Conservation (phyloP, 2,329 filamentous ascomycete genomes). For the Orbilia blumenaviensis region DNA sequence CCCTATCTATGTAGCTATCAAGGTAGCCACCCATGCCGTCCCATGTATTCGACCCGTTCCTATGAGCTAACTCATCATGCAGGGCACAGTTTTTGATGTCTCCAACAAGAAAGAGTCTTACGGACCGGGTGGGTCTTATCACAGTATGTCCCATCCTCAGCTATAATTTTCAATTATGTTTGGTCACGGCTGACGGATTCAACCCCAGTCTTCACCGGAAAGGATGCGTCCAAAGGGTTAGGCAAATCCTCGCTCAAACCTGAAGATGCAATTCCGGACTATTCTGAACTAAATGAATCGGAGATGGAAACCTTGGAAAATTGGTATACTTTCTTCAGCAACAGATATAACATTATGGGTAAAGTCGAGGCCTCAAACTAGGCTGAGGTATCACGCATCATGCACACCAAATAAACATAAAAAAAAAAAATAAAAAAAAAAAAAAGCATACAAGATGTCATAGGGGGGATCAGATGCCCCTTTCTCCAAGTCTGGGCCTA, state of each 20-base stretch:
- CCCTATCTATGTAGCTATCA: conserved; percentile 72
- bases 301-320: conserved; percentile 86
- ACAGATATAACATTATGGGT: conserved; percentile 91
- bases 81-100: conserved; percentile 96
- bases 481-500: neutral
- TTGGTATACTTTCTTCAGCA: conserved; percentile 95
- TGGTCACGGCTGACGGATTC: neutral
- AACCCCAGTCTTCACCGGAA: conserved; percentile 84
- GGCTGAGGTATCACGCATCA: neutral
- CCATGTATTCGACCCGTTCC: neutral
- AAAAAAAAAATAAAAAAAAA: too few species aligned
- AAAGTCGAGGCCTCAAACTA: conserved; percentile 7
- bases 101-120: conserved; percentile 80
- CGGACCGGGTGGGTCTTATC: conserved; percentile 80
- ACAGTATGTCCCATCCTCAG: conserved; percentile 69
- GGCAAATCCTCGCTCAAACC: conserved; percentile 84
- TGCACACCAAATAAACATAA: too few species aligned
- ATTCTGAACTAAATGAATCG: conserved; percentile 82
- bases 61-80: conserved; percentile 18
- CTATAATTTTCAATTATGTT: neutral
- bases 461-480: neutral
- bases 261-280: conserved; percentile 83
- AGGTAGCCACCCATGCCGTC: conserved; percentile 64
- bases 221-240: conserved; percentile 92
- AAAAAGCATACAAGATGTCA: neutral